Evolutionary conservation across 495 filamentous ascomycete genomes (phyloP).

Genomic region (Terfezia claveryi): DNA sequence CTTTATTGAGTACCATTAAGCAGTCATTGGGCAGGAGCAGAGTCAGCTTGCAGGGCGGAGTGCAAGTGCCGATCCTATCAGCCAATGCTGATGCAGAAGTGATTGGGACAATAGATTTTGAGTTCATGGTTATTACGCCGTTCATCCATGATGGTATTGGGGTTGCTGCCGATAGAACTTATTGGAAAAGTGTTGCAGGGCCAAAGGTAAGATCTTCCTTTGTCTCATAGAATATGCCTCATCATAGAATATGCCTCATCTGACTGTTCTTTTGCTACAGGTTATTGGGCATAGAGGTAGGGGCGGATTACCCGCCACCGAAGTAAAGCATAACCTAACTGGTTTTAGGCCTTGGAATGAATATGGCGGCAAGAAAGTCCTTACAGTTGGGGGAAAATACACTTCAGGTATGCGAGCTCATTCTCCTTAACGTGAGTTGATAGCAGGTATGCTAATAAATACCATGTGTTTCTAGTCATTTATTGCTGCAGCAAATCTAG

Average conservation of each 20-base stretch:
- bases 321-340: conserved; percentile 1
- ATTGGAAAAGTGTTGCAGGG: conserved; percentile 69
- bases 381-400: conserved; percentile 94
- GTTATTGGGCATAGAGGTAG: conserved; percentile 66
- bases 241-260: background rate
- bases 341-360: conserved; percentile 55
- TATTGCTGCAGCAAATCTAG: conserved; percentile 83
- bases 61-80: conserved; percentile 68
- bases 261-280: background rate
- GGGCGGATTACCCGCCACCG: background rate
- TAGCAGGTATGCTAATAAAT: too few species aligned
- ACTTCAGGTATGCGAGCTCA: conserved; percentile 26
- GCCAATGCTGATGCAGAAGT: conserved; percentile 61
- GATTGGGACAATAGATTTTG: conserved; percentile 88
- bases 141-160: conserved; percentile 88
- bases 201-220: conserved; percentile 35
- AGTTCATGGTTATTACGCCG: conserved; percentile 83
- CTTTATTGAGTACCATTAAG: conserved; percentile 65
- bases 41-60: conserved; percentile 77
- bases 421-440: too few species aligned
- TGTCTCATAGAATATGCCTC: background rate
- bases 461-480: conserved; percentile 38
- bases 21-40: conserved; percentile 51
- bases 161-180: conserved; percentile 70
- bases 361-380: conserved; percentile 54